Conservation (phyloP, 768 basidiomycete species). For the Amanita muscaria region DNA sequence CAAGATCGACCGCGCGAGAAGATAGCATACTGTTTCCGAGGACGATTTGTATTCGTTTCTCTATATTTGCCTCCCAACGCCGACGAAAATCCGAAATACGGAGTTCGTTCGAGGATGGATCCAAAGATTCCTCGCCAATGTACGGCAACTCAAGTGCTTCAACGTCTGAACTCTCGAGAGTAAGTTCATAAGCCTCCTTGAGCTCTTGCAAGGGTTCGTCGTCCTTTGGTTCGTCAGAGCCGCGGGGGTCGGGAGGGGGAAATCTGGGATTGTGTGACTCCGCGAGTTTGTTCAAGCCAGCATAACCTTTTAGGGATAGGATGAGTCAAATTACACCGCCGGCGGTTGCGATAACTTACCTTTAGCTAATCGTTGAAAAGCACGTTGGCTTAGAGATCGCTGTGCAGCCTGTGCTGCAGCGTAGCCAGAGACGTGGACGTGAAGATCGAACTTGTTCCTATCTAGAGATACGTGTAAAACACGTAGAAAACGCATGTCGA, state of each 20-base stretch:
- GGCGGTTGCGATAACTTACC: slow-evolving; percentile 30
- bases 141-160: slow-evolving; percentile 6
- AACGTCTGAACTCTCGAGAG: slow-evolving; percentile 18
- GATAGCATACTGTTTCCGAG: slow-evolving; percentile 63
- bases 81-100: slow-evolving; percentile 28
- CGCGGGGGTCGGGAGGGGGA: neutral
- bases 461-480: slow-evolving; percentile 7
- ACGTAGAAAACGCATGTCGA: neutral
- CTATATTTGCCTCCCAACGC: slow-evolving; percentile 65
- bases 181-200: slow-evolving; percentile 41
- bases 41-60: slow-evolving; percentile 67
- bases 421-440: slow-evolving; percentile 71
- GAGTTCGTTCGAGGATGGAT: slow-evolving; percentile 11
- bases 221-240: slow-evolving; percentile 42
- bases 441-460: slow-evolving; percentile 51
- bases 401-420: slow-evolving; percentile 52
- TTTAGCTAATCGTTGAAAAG: slow-evolving; percentile 73
- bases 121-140: slow-evolving; percentile 5
- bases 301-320: slow-evolving; percentile 48
- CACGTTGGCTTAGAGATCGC: slow-evolving; percentile 62
- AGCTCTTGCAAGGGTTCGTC: slow-evolving; percentile 49
- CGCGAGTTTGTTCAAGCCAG: slow-evolving; percentile 56
- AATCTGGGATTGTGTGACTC: slow-evolving; percentile 13
- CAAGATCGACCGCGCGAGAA: slow-evolving; percentile 51
- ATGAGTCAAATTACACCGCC: neutral